These are phyloP conservation scores for Aspergillus homomorphus DNA, from an alignment of 495 filamentous ascomycete genomes.

Conservation along the genomic window DNA sequence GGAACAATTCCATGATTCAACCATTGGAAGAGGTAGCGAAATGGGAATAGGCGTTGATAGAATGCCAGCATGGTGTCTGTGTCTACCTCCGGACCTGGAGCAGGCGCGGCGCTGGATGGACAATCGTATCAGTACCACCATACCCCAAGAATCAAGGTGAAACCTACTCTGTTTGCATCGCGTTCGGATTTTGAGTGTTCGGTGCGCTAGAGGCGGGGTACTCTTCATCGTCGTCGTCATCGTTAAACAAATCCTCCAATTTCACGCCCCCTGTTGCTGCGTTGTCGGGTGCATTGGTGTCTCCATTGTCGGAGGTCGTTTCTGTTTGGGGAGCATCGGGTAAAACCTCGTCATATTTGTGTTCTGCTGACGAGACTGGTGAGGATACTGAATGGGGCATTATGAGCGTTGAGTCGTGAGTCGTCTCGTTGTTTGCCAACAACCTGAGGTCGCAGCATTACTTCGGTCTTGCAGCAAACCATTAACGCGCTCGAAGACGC, in stretches of 20 bases:
- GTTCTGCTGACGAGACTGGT: conserved; percentile 23
- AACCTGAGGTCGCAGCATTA: not conserved
- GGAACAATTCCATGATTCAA: conserved; percentile 89
- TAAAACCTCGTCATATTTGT: conserved; percentile 36
- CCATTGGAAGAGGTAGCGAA: conserved; percentile 95
- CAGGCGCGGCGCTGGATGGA: conserved; percentile 17
- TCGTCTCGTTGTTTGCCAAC: not conserved
- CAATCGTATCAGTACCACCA: conserved; percentile 10
- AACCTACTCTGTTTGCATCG: conserved; percentile 42
- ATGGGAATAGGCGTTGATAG: conserved; percentile 95
- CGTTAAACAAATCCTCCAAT: conserved; percentile 77
- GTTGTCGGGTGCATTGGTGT: conserved; percentile 27
- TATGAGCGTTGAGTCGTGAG: conserved; percentile 10
- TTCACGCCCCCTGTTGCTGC: conserved; percentile 53
- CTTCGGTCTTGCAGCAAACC: conserved; percentile 3
- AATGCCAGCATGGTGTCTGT: conserved; percentile 83
- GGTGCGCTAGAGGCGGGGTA: conserved; percentile 59
- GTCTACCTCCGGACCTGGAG: conserved; percentile 53
- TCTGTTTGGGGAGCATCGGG: conserved; percentile 36
- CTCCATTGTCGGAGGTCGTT: conserved; percentile 17
- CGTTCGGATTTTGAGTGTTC: conserved; percentile 37
- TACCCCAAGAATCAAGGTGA: no score
- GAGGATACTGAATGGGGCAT: conserved; percentile 57
- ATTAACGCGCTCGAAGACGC: conserved; percentile 30
- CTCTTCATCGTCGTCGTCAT: conserved; percentile 75